Evolutionary conservation across 202 grass and related monocot genomes (phyloP).

Genomic region (Carex arenaria): DNA sequence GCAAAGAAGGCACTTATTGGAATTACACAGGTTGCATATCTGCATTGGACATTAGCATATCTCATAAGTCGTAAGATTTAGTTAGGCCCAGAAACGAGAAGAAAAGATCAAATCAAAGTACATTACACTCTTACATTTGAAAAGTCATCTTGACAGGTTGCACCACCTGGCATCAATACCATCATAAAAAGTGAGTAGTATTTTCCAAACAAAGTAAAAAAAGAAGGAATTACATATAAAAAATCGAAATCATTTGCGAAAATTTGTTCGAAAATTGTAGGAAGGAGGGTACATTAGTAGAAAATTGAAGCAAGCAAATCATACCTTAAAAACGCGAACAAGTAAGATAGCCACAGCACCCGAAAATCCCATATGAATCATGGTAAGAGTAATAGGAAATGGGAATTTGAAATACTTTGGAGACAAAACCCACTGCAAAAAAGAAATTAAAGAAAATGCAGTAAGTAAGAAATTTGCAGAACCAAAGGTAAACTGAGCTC

Average conservation of each 20-base stretch:
- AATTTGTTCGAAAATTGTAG: background rate
- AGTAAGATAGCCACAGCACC: constrained; percentile 78
- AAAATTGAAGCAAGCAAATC: constrained; percentile 15
- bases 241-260: background rate
- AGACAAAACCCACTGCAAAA: constrained; percentile 91
- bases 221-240: constrained; percentile 7
- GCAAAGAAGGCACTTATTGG: constrained; percentile 99
- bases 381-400: constrained; percentile 95
- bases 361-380: constrained; percentile 99
- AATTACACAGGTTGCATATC: constrained; percentile 96
- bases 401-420: constrained; percentile 99
- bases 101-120: constrained; percentile 7
- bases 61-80: constrained; percentile 11
- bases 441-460: constrained; percentile 8
- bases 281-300: background rate
- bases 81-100: constrained; percentile 18
- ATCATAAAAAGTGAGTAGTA: constrained; percentile 23
- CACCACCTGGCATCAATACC: constrained; percentile 66
- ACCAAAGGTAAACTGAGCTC: background rate
- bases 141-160: constrained; percentile 99
- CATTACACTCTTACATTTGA: constrained; percentile 73
- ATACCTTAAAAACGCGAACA: constrained; percentile 97
- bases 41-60: constrained; percentile 33
- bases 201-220: constrained; percentile 15
- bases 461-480: constrained; percentile 7